phyloP scores from a whole-genome alignment of 768 basidiomycete genomes.

The Dacryopinax spathularia region DNA sequence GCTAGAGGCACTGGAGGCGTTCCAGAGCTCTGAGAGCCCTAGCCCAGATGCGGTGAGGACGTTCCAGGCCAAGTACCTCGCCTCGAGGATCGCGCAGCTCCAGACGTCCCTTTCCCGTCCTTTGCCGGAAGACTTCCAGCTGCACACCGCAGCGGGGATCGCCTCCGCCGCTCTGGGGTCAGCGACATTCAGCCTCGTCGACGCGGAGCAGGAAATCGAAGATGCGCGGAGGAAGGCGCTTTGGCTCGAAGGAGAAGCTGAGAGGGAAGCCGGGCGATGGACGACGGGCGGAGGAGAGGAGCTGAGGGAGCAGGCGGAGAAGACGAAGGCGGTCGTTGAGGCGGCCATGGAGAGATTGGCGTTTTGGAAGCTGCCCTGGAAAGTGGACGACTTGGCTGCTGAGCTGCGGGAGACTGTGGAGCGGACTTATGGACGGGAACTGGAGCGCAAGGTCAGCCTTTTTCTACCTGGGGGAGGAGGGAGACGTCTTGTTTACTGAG shows the following conservation, averaged over 20 bases:
- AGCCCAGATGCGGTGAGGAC: background rate
- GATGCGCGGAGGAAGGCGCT: background rate
- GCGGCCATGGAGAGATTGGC: background rate
- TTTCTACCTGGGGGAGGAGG: background rate
- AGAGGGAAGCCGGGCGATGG: background rate
- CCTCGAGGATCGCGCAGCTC: background rate
- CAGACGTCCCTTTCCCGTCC: background rate
- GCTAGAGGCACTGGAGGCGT: background rate
- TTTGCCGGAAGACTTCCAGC: background rate
- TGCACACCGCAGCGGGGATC: background rate
- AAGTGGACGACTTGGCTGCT: constrained; percentile 17
- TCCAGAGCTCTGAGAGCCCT: background rate
- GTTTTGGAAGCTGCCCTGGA: background rate
- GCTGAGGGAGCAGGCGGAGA: background rate
- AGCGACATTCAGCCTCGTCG: background rate
- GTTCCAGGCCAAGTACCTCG: background rate
- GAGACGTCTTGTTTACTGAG: no score
- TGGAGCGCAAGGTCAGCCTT: constrained; percentile 16
- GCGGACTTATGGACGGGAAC: constrained; percentile 13
- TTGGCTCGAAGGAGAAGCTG: background rate
- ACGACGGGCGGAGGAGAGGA: background rate
- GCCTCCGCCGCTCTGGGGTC: background rate
- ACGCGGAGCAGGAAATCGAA: background rate
- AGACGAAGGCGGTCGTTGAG: background rate
- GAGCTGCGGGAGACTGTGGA: constrained; percentile 14